These are phyloP conservation scores for Flaveria bidentis DNA, from an alignment of 129 eudicot genomes.

Conservation along the genomic window DNA sequence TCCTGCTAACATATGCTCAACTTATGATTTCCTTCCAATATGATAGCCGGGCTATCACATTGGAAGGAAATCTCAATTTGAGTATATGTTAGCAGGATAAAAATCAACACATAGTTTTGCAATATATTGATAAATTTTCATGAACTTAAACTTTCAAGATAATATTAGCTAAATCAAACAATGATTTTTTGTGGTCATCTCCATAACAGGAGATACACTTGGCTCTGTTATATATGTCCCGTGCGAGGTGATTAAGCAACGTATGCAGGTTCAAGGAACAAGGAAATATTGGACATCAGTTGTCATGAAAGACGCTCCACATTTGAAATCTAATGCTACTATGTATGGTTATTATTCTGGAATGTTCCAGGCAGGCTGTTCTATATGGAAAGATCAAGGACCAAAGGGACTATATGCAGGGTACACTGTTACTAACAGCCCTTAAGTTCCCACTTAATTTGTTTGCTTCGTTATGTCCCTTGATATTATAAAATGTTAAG, in stretches of 20 bases:
- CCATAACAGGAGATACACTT: constrained; percentile 82
- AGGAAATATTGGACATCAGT: constrained; percentile 72
- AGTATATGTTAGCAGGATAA: background rate
- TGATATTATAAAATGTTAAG: background rate
- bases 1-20: background rate
- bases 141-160: constrained; percentile 13
- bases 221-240: constrained; percentile 94
- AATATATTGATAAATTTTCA: constrained; percentile 8
- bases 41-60: background rate
- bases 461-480: background rate
- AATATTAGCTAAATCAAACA: constrained; percentile 11
- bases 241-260: constrained; percentile 97
- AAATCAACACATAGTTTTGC: constrained; percentile 2
- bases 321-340: constrained; percentile 39
- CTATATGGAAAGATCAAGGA: constrained; percentile 97
- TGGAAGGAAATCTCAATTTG: background rate
- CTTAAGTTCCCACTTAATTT: background rate
- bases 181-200: constrained; percentile 22
- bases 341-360: constrained; percentile 86
- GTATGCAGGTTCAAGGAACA: constrained; percentile 98
- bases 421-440: constrained; percentile 35
- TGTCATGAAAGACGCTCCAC: constrained; percentile 48
- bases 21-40: background rate
- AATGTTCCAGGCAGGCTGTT: constrained; percentile 91
- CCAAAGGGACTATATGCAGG: constrained; percentile 87